A percentile compares a stretch with the other conserved stretches of the same genome.
Evolutionary conservation across 23 red algal species (phyloP).

Genomic region (Agarophyton chilense): DNA sequence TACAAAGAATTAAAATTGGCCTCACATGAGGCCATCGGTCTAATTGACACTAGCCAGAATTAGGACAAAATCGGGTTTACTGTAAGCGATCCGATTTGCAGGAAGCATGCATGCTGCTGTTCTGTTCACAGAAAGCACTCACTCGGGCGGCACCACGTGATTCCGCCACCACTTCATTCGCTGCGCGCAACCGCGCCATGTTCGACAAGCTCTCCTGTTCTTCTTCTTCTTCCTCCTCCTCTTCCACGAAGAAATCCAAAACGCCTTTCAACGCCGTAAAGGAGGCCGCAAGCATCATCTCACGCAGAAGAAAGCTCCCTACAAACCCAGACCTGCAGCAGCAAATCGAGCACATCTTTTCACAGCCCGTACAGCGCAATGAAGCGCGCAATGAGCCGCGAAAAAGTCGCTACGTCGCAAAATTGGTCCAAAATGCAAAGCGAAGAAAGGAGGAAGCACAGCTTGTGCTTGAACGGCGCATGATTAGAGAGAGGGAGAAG

Average conservation of each 20-base stretch:
- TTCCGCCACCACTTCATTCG: too few species aligned
- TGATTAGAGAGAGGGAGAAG: conserved; percentile 2
- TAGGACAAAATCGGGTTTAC: too few species aligned
- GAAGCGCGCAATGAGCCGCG: not conserved
- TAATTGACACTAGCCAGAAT: too few species aligned
- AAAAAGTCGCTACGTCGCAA: conserved; percentile 55
- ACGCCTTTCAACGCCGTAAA: conserved; percentile 8
- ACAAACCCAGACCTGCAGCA: not conserved
- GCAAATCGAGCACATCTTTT: conserved; percentile 28
- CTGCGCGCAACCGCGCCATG: too few species aligned
- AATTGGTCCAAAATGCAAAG: conserved; percentile 18
- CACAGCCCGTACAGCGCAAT: not conserved
- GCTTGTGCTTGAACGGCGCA: conserved; percentile 10
- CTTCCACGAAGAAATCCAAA: not conserved
- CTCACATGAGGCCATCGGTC: too few species aligned
- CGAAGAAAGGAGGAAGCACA: conserved; percentile 4
- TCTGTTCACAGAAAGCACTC: too few species aligned
- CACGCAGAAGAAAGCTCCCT: not conserved
- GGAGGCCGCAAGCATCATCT: not conserved
- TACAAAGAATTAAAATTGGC: too few species aligned
- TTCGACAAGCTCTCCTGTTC: not conserved
- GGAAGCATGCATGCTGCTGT: too few species aligned
- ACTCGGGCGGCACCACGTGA: too few species aligned
- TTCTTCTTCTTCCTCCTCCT: not conserved
- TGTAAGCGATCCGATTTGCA: too few species aligned